Conservation (phyloP, 2,329 filamentous ascomycete genomes). For the Thielaviopsis euricoi region DNA sequence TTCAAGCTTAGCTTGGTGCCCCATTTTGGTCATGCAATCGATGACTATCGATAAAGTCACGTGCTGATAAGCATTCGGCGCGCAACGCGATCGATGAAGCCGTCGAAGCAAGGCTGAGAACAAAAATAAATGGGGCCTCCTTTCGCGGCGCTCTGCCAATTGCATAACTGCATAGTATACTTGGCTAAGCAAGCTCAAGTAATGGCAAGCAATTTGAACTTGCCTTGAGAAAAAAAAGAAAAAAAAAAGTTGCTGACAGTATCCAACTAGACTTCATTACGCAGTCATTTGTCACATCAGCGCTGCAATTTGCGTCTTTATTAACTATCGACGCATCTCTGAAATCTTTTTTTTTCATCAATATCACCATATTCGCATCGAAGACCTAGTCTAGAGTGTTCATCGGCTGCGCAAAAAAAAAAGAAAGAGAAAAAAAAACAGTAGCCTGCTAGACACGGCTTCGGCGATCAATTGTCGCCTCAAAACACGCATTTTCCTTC, state of each 20-base stretch:
- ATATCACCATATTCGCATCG: background rate
- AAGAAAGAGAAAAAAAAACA: no score
- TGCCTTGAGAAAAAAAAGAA: background rate
- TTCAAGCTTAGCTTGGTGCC: background rate
- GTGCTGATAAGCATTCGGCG: constrained; percentile 3
- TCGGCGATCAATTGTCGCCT: background rate
- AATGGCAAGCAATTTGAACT: background rate
- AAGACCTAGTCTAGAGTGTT: background rate
- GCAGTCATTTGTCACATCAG: background rate
- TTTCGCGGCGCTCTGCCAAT: constrained; percentile 4
- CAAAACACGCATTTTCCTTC: background rate
- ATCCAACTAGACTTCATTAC: background rate
- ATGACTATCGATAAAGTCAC: constrained; percentile 1
- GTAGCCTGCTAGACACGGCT: background rate
- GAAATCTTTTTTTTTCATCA: background rate
- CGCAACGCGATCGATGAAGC: constrained; percentile 6
- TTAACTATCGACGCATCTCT: background rate
- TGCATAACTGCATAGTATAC: background rate
- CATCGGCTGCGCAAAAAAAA: background rate
- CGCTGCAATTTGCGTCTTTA: background rate
- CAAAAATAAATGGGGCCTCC: constrained; percentile 10
- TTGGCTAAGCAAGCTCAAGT: background rate
- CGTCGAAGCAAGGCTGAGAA: constrained; percentile 10
- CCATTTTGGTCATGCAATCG: background rate
- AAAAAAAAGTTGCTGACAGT: background rate